phyloP scores from a whole-genome alignment of 2,329 filamentous ascomycete species.

The Colletotrichum camelliae region DNA sequence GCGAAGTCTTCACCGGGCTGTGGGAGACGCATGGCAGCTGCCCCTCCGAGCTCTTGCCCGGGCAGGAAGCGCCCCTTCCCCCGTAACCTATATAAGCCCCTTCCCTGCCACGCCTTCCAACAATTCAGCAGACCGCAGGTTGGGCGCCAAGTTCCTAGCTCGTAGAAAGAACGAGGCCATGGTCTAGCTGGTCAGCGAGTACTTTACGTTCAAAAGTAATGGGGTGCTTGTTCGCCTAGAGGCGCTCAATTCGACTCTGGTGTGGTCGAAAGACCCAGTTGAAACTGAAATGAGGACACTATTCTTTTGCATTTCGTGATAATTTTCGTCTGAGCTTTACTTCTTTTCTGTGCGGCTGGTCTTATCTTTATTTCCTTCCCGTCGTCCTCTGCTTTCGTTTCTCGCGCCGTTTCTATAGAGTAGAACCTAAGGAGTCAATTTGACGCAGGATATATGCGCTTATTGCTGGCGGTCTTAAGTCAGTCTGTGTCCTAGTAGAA shows the following conservation, averaged over 20 bases:
- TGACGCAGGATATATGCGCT: no score
- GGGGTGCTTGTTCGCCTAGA: not conserved
- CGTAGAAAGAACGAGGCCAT: not conserved
- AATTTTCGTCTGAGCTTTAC: not conserved
- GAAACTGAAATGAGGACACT: not conserved
- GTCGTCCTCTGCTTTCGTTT: not conserved
- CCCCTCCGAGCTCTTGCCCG: not conserved
- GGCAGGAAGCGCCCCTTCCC: not conserved
- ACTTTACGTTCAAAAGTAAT: not conserved
- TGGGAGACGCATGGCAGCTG: not conserved
- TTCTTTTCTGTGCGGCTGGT: not conserved
- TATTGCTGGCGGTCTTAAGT: no score
- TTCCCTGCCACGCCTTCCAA: not conserved
- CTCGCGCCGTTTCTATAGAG: not conserved
- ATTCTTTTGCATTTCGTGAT: not conserved
- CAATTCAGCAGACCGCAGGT: not conserved
- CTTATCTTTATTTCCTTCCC: not conserved
- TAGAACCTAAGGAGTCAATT: no score
- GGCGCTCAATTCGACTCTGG: not conserved
- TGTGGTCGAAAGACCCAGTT: not conserved
- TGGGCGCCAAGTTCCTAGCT: not conserved
- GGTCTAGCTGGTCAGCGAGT: not conserved
- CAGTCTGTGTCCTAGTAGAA: no score
- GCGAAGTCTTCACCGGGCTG: not conserved
- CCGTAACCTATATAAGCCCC: not conserved